Base-by-base conservation (phyloP, 1,139 yeast species). In the Trichomonascaceae sp. region DNA sequence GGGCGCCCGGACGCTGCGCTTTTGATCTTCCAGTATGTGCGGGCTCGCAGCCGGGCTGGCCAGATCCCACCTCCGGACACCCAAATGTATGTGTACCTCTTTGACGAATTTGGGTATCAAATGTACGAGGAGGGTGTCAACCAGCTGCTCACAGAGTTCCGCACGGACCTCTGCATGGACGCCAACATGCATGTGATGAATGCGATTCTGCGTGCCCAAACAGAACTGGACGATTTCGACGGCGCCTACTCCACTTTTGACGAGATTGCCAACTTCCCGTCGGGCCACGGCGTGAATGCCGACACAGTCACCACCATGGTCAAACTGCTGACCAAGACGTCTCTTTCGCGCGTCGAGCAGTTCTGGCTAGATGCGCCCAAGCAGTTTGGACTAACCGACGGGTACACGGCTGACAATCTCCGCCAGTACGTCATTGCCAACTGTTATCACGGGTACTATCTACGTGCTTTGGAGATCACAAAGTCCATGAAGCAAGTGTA, bases 251-350 rank as follows among this genome's bases (percentile, higher is more conserved):
- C 76, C 43, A 58, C 76, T 18, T 81, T 81, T 61, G 59, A 75
- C 26, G 61, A 75, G 30, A 65, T 75, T 47, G 52, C 70, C 15
- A 64, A 78, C 1, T 64, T 66, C 36, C 70, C 79, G 0, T 45
- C 56, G 3, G 65, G 62, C 1, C 60, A 60, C 32, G 61, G 67
- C 5, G 62, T 76, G n/a, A 70, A 79, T 45, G 71, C 74, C 38
- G 76, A 76, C 26, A 73, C 87, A 0, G 67, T 75, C n/a, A 69
- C 74, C 31, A 74, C 76, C 46, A 76, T 81, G 81, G 53, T 81
- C 40, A 76, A 76, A 49, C 69, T 79, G 0, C 65, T 74, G 38
- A 74, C 84, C 6, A 69, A 72, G 41, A 41, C 46, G 5, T 74
- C 76, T 23, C 55, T 79, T 38, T 60, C 64, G 4, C 74, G 75